Evolutionary conservation across 169 alveolate genomes (phyloP), one percentile per base, ranked within the genome.

Genomic region (Plasmodium inui): DNA sequence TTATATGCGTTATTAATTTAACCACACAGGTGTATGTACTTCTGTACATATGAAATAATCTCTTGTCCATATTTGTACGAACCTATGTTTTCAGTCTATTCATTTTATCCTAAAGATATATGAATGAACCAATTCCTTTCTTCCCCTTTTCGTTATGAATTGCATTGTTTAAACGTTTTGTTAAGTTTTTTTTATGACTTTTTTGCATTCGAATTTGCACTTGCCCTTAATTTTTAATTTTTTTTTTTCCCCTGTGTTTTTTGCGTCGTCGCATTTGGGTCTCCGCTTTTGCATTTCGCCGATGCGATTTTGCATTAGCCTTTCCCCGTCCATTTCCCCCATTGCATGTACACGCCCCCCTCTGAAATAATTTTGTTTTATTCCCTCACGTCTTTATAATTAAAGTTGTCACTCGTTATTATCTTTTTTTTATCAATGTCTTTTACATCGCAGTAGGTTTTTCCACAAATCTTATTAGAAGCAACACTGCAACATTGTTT

Each of bases 401-500:
- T 28, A 30, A 84, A 84, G 26, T 84, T 84, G 67, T 53, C 72
- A 32, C 41, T 84, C 44, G 26, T 30, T 34, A 22, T 30, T 39
- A 39, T 61, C 12, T 84, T 71, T 46, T 72, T 83, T 82, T 67
- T 82, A 72, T 84, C 46, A 72, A 32, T 84, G 53, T 41, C 73
- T 80, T 80, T 80, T 80, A 32, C 39, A 57, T 82, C 39, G 26
- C 30, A 67, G 32, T 71, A 70, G 92, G 34, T 70, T 83, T 83
- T 83, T 70, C 74, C 73, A 83, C 76, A 83, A n/a, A 37, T 83
- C 76, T 83, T 71, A 83, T 67, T 83, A 83, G 92, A 83, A 53
- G 34, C 72, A 32, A 41, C 34, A 26, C 17, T 82, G 39, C 57
- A 82, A 82, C 88, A 53, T 70, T 44, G 32, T 85, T 85, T 85